A percentile compares a stretch with the other conserved stretches of the same genome.
Evolutionary conservation across 1,139 yeast genomes (phyloP).

Genomic region (Sugiyamaella pinicola): DNA sequence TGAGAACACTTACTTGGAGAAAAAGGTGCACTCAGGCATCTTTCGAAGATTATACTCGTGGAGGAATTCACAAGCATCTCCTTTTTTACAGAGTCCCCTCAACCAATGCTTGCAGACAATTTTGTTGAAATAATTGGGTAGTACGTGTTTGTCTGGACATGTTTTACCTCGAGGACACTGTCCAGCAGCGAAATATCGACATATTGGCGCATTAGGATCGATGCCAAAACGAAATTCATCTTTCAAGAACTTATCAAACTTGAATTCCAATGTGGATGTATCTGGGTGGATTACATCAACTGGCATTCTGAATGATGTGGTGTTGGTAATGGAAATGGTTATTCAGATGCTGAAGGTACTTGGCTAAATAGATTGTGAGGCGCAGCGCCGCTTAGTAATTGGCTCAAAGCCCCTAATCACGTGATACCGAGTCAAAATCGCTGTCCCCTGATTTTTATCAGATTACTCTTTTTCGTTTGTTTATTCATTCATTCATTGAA

Average conservation of each 20-base stretch:
- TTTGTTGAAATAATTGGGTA: slow-evolving; percentile 74
- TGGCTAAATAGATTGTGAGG: neutral
- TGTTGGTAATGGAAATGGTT: neutral
- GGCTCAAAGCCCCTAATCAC: slow-evolving; percentile 9
- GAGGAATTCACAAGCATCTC: slow-evolving; percentile 92
- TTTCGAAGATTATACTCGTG: slow-evolving; percentile 93
- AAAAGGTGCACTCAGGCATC: slow-evolving; percentile 96
- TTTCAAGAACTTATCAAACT: slow-evolving; percentile 81
- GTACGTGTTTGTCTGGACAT: slow-evolving; percentile 88
- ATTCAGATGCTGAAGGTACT: neutral
- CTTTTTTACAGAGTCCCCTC: slow-evolving; percentile 94
- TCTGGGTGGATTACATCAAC: slow-evolving; percentile 35
- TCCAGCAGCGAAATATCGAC: slow-evolving; percentile 73
- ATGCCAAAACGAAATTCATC: slow-evolving; percentile 80
- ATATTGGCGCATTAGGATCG: slow-evolving; percentile 88
- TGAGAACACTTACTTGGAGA: slow-evolving; percentile 53
- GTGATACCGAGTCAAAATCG: neutral
- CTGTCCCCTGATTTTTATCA: too few species aligned
- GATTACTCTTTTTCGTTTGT: neutral
- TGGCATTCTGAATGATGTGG: slow-evolving; percentile 15
- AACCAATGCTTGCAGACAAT: slow-evolving; percentile 98
- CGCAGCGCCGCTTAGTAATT: slow-evolving; percentile 9
- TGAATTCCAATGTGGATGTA: slow-evolving; percentile 54
- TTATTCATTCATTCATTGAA: slow-evolving; percentile 7
- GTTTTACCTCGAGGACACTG: slow-evolving; percentile 82